phyloP scores from a whole-genome alignment of 768 basidiomycete species.

The Erythrobasidium yunnanense region DNA sequence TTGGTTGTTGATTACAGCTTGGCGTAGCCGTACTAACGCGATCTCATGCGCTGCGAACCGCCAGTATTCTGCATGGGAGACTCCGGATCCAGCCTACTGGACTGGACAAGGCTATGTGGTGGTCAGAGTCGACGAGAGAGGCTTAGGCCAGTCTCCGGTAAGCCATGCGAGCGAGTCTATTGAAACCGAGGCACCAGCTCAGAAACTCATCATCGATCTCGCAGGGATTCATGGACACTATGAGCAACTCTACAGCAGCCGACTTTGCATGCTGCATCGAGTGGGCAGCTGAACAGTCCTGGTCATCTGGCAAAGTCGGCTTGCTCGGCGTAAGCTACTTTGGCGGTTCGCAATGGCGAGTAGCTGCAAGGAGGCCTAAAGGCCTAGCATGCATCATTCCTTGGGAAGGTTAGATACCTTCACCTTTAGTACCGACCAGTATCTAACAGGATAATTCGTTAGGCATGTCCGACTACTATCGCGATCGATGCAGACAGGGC shows the following conservation, averaged over 20 bases:
- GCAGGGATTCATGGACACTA: conserved; percentile 37
- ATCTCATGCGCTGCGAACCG: too few relatives aligned
- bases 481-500: conserved; percentile 34
- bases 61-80: too few relatives aligned
- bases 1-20: too few relatives aligned
- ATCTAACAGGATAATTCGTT: not conserved
- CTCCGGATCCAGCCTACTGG: conserved; percentile 37
- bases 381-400: conserved; percentile 35
- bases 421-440: not conserved
- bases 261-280: conserved; percentile 39
- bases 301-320: conserved; percentile 37
- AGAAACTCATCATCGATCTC: too few relatives aligned
- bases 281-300: conserved; percentile 38
- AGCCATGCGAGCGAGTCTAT: too few relatives aligned
- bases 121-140: conserved; percentile 38
- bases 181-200: too few relatives aligned
- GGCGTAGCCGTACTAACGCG: too few relatives aligned
- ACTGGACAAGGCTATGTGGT: conserved; percentile 37
- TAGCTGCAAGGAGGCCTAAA: conserved; percentile 34
- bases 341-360: conserved; percentile 36
- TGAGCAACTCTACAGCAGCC: conserved; percentile 33
- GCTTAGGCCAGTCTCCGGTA: conserved; percentile 33
- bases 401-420: conserved; percentile 28
- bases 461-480: conserved; percentile 34
- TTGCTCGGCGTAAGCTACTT: conserved; percentile 38